Base-by-base conservation (phyloP, 495 filamentous ascomycete species). In the Lophiostoma macrostomum region DNA sequence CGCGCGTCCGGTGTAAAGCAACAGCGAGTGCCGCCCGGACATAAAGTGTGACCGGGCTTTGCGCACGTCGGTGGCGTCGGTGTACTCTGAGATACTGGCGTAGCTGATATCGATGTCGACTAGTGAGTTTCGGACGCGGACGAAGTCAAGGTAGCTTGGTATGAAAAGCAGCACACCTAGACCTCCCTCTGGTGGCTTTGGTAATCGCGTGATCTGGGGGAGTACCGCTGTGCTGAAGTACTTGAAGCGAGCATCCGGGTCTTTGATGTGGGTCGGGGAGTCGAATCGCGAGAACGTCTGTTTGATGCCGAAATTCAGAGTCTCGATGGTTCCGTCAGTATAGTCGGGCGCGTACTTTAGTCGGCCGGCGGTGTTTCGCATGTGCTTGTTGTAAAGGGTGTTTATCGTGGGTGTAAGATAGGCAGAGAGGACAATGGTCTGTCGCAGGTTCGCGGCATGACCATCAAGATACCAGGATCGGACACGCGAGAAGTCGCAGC, bases 221-320 rank as follows among this genome's bases (percentile, higher is more conserved):
- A 96, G 66, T 43, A 96, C 70, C 20, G 87, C 80, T 18, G 83
- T 82, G 23, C 79, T 87, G 72, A 97, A 97, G 71, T 90, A 91
- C 50, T 83, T 83, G 76, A 97, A 98, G n/a, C 93, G 79, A 12
- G 86, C 77, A 56, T 96, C 89, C 10, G 93, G 90, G 66, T 96
- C 91, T 13, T 78, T 74, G 1, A 77, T 69, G 11, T 85, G 79
- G 0, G 78, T 79, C 4, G 77, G 55, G 5, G 85, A 81, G 53
- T 89, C 85, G 69, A 94, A 87, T n/a, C 93, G 85, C 41, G 84
- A 85, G 70, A 98, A 97, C 2, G 85, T 95, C 70, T 96, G 93
- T 60, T 83, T 84, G 30, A 87, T 77, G 48, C 78, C 80, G 16
- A 16, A 3, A 25, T 69, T 74, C 10, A 49, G 44, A 2, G 90